Evolutionary conservation across 1,139 yeast species (phyloP), one percentile per base, ranked within the genome.

Genomic region (Williopsis jadinii): DNA sequence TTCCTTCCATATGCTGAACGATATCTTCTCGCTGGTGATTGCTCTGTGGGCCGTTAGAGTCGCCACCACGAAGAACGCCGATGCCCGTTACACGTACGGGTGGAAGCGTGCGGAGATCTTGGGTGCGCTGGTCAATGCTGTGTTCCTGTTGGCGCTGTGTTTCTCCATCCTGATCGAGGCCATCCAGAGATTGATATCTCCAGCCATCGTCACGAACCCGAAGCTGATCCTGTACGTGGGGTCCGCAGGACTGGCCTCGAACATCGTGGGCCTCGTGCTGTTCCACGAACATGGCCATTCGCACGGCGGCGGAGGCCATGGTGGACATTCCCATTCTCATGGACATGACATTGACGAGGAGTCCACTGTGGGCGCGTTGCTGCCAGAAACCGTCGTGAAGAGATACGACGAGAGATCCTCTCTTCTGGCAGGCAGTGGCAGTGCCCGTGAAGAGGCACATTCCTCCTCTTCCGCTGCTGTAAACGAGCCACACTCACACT

Each of bases 1-100:
- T 60, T 84, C 97, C 1, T 92, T 92, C 73, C 98, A 92, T 63
- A 92, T 92, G 97, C 71, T 92, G 50, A 92, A 92, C 64, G 98
- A 92, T 64, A 86, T 92, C 44, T 80, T 92, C 44, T 87, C 97
- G 1, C 69, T 92, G 37, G 54, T 90, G 24, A 92, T 92, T 42
- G 98, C 98, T 0, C 69, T 90, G 32, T 92, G 97, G 97, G 98
- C 98, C 0, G 97, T 92, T 26, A 75, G 77, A 49, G 95, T 88
- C 24, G 88, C 96, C 45, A 84, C 84, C 56, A 80, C 77, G 39
- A 75, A 81, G 56, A 80, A 84, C 15, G 95, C 95, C 2, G 95
- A 87, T 61, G 84, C 92, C 5, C 79, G 78, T 47, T 90, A 85
- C 63, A 90, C 97, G 5, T 90, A 90, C 56, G 97, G 97, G 11